Conservation (phyloP, 768 basidiomycete genomes). For the Gelatoporia subvermispora region DNA sequence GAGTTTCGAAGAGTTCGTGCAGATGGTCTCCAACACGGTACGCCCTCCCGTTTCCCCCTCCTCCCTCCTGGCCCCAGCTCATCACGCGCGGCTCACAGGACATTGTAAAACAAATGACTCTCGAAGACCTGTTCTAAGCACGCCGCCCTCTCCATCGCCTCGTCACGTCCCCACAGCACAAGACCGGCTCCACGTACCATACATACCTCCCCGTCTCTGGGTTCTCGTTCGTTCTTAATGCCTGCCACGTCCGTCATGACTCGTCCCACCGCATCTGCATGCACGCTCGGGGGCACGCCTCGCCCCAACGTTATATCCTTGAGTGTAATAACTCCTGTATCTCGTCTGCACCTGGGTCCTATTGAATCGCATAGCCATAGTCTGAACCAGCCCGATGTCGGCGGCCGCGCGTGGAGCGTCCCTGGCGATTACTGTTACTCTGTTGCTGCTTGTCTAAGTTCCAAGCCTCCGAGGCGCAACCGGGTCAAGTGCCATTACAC, state of each 20-base stretch:
- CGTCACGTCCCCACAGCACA: not conserved
- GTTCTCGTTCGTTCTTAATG: not conserved
- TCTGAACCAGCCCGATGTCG: not conserved
- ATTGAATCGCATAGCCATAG: too few species aligned
- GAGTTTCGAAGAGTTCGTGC: constrained; percentile 93
- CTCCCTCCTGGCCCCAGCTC: not conserved
- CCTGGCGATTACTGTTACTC: too few species aligned
- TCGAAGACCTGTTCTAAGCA: constrained; percentile 84
- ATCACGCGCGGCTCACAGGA: constrained; percentile 50
- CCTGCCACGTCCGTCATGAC: constrained; percentile 4
- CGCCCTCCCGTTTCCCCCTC: constrained; percentile 20
- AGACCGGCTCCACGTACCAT: not conserved
- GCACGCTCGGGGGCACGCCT: not conserved
- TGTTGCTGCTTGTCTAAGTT: too few species aligned
- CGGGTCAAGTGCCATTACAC: too few species aligned
- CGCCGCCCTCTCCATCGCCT: not conserved
- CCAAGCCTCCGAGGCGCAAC: too few species aligned
- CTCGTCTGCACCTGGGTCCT: too few species aligned
- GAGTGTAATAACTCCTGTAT: too few species aligned
- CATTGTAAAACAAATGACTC: constrained; percentile 98
- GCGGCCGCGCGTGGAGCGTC: too few species aligned
- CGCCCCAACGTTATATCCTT: too few species aligned
- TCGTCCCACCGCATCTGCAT: constrained; percentile 5
- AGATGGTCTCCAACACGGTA: constrained; percentile 96
- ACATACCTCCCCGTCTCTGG: not conserved